A percentile compares a stretch with the other conserved stretches of the same genome.
These are phyloP conservation scores for Anacardium occidentale DNA, from an alignment of 345 rosid species.

Conservation along the genomic window DNA sequence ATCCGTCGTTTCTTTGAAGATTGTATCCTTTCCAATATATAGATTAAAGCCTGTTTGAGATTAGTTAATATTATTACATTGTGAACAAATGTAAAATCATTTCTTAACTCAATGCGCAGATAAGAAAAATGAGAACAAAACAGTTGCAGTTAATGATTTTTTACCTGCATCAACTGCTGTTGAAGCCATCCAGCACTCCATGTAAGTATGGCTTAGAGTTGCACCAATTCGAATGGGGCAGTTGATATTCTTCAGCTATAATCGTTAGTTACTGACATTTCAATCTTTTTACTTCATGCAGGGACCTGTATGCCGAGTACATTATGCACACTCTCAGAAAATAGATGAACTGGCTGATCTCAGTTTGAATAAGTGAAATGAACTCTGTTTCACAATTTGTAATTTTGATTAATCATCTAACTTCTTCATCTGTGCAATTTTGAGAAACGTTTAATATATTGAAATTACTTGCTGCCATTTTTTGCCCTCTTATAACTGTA, in stretches of 20 bases:
- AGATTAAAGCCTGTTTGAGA: background rate
- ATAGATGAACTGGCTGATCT: conserved; percentile 20
- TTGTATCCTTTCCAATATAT: conserved; percentile 50
- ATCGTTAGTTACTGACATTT: conserved; percentile 11
- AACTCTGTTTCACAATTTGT: background rate
- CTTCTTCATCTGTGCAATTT: background rate
- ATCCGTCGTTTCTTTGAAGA: conserved; percentile 96
- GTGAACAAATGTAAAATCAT: background rate
- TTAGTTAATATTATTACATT: too few species aligned
- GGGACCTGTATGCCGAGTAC: conserved; percentile 91
- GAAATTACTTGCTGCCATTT: background rate
- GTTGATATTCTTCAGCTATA: too few species aligned
- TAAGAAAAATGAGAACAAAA: conserved; percentile 96
- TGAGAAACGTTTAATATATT: too few species aligned
- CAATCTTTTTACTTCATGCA: conserved; percentile 30
- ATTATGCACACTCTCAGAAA: conserved; percentile 71
- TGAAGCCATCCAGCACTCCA: conserved; percentile 86
- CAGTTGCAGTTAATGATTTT: conserved; percentile 89
- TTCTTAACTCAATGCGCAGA: conserved; percentile 45
- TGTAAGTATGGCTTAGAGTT: conserved; percentile 40
- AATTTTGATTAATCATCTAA: too few species aligned
- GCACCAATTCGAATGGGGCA: too few species aligned
- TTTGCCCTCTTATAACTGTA: too few species aligned
- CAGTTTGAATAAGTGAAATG: conserved; percentile 17
- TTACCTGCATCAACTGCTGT: conserved; percentile 59